phyloP scores from a whole-genome alignment of 257 asterid species.

The Przewalskia tangutica region DNA sequence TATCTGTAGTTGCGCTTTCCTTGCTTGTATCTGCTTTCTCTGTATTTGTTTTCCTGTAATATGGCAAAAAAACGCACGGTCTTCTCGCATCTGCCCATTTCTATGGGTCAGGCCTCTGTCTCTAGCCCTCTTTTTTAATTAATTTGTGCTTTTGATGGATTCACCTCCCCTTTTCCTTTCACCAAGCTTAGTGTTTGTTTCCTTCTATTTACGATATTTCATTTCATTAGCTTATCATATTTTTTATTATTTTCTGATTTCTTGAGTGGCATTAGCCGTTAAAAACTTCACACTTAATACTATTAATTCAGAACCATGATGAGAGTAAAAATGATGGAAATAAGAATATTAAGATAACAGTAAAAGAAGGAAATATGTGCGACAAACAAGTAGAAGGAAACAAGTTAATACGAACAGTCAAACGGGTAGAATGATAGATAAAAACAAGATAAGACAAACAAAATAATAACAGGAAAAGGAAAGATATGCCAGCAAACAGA shows the following conservation, averaged over 20 bases:
- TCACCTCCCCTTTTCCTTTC: background rate
- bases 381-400: too few relatives aligned
- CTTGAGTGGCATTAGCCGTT: background rate
- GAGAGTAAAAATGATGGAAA: background rate
- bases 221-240: background rate
- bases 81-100: too few relatives aligned
- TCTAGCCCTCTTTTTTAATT: background rate
- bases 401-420: too few relatives aligned
- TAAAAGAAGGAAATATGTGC: background rate
- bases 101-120: too few relatives aligned
- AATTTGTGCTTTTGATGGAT: background rate
- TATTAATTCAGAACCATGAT: background rate
- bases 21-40: too few relatives aligned
- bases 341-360: background rate
- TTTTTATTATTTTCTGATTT: background rate
- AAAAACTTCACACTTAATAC: background rate
- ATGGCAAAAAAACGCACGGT: too few relatives aligned
- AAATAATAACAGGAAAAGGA: too few relatives aligned
- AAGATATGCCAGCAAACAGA: too few relatives aligned
- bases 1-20: too few relatives aligned
- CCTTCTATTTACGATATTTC: background rate
- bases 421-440: too few relatives aligned
- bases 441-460: too few relatives aligned
- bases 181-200: background rate
- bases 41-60: too few relatives aligned